phyloP scores from a whole-genome alignment of 129 eudicot species.

The Centella asiatica region DNA sequence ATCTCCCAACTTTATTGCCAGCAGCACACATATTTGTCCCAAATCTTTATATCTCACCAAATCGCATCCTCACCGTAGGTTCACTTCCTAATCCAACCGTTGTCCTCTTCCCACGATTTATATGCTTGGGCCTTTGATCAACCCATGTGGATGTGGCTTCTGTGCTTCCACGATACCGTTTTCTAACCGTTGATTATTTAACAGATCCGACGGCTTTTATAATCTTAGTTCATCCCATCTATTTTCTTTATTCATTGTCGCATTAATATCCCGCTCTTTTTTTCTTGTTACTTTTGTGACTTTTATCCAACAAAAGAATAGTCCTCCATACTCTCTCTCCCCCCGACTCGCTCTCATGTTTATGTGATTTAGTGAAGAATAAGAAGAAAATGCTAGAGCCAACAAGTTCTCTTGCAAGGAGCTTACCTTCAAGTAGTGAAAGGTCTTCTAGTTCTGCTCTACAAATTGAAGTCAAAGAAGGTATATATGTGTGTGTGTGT shows the following conservation, averaged over 20 bases:
- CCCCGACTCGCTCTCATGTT: slow-evolving; percentile 1
- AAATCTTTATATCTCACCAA: slow-evolving; percentile 5
- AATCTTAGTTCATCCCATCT: slow-evolving; percentile 12
- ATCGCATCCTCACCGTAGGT: slow-evolving; percentile 29
- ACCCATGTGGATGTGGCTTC: slow-evolving; percentile 44
- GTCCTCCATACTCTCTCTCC: neutral
- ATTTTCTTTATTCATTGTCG: slow-evolving; percentile 2
- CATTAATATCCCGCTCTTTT: slow-evolving; percentile 52
- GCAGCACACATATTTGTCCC: slow-evolving; percentile 9
- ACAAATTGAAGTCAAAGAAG: slow-evolving; percentile 79
- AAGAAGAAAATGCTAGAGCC: slow-evolving; percentile 65
- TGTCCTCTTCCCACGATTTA: slow-evolving; percentile 32
- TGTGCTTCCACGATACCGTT: slow-evolving; percentile 39
- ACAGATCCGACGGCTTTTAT: slow-evolving; percentile 29
- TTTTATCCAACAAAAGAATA: neutral
- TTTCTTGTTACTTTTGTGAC: slow-evolving; percentile 9
- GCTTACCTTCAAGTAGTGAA: slow-evolving; percentile 86
- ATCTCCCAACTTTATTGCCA: too few relatives aligned
- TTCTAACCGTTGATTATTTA: slow-evolving; percentile 18
- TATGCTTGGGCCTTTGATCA: slow-evolving; percentile 52
- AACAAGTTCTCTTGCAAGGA: slow-evolving; percentile 73
- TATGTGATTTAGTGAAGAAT: slow-evolving; percentile 4
- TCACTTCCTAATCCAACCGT: slow-evolving; percentile 23
- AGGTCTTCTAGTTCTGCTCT: slow-evolving; percentile 95
- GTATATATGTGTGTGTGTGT: slow-evolving; percentile 19